A percentile compares a stretch with the other conserved stretches of the same genome.
These are phyloP conservation scores for Salix suchowensis DNA, from an alignment of 345 rosid species.

Conservation along the genomic window DNA sequence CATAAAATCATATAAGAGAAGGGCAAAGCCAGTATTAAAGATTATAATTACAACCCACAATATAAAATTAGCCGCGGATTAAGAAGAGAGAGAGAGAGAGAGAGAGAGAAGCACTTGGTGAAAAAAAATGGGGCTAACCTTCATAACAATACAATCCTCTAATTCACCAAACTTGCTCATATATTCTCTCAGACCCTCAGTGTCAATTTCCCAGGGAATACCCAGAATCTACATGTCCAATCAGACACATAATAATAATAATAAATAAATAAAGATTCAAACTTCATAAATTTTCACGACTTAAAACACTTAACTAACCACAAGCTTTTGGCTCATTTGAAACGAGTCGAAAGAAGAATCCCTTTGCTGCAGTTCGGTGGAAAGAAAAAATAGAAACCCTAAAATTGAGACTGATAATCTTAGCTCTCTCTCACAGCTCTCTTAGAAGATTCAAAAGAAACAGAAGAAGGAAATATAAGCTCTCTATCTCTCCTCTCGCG, in stretches of 20 bases:
- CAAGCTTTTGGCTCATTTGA: slow-evolving; percentile 74
- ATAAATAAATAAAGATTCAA: not conserved
- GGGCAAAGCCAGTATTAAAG: not conserved
- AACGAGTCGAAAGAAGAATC: slow-evolving; percentile 1
- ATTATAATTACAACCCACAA: not conserved
- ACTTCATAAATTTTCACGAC: not conserved
- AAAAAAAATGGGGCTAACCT: slow-evolving; percentile 39
- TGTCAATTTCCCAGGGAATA: slow-evolving; percentile 93
- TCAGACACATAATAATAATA: not conserved
- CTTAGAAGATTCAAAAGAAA: slow-evolving; percentile 3
- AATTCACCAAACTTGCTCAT: slow-evolving; percentile 90
- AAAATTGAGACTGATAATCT: slow-evolving; percentile 36
- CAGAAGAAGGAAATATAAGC: not conserved
- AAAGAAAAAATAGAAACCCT: slow-evolving; percentile 32
- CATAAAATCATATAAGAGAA: not conserved
- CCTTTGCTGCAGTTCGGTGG: not conserved
- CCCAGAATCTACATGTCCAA: slow-evolving; percentile 66
- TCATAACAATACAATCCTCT: slow-evolving; percentile 98
- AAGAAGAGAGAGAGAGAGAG: not conserved
- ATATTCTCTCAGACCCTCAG: slow-evolving; percentile 84
- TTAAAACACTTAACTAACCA: slow-evolving; percentile 39
- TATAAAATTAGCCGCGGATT: not conserved
- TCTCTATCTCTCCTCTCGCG: slow-evolving; percentile 55
- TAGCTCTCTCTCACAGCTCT: slow-evolving; percentile 21
- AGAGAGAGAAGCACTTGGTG: not conserved